phyloP scores from a whole-genome alignment of 2,329 filamentous ascomycete genomes.

The Teratosphaeria nubilosa region DNA sequence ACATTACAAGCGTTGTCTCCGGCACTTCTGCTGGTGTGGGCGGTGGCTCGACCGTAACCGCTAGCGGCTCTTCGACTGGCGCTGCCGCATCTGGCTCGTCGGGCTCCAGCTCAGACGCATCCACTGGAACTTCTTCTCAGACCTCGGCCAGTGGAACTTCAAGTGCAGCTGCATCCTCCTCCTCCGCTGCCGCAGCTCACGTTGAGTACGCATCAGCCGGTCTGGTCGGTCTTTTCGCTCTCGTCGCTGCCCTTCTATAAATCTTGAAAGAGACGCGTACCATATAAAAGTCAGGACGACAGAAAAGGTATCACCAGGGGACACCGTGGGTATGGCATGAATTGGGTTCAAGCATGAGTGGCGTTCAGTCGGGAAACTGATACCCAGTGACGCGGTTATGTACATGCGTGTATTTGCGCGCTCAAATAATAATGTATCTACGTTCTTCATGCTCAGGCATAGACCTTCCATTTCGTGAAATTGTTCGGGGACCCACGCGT shows the following conservation, averaged over 20 bases:
- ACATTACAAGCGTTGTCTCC: conserved; percentile 1
- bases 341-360: background rate
- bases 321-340: background rate
- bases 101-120: conserved; percentile 7
- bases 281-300: background rate
- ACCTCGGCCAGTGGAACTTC: background rate
- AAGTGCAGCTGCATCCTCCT: conserved; percentile 1
- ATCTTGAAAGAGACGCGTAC: background rate
- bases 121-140: conserved; percentile 2
- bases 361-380: background rate
- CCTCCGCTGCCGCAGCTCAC: conserved; percentile 17
- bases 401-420: background rate
- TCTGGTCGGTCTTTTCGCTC: conserved; percentile 27
- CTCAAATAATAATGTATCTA: background rate
- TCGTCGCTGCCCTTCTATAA: conserved; percentile 29
- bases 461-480: too few species aligned
- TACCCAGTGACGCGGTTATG: background rate
- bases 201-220: conserved; percentile 25
- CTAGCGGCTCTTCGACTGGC: conserved; percentile 12
- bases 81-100: conserved; percentile 4
- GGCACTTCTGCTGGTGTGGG: conserved; percentile 4
- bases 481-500: too few species aligned
- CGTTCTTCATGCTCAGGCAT: background rate
- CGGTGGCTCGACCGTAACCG: conserved; percentile 7
- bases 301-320: background rate